phyloP scores from a whole-genome alignment of 306 rosid genomes.

The Parietaria judaica region DNA sequence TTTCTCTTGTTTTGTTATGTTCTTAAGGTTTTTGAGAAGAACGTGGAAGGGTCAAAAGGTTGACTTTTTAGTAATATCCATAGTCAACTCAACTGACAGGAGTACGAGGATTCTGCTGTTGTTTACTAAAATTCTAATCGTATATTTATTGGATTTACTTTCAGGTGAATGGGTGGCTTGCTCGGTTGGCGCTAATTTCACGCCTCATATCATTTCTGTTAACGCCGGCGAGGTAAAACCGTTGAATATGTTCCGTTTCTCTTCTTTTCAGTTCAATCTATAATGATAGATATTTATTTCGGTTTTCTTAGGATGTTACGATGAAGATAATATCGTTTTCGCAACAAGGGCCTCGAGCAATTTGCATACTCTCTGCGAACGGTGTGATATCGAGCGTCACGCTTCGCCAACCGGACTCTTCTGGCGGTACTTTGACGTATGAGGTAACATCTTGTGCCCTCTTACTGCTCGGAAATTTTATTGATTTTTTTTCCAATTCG shows the following conservation, averaged over 20 bases:
- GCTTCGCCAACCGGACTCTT: slow-evolving; percentile 89
- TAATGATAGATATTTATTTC: not conserved
- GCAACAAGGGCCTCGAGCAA: slow-evolving; percentile 91
- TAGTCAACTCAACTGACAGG: not conserved
- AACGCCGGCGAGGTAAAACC: slow-evolving; percentile 77
- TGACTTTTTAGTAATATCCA: not conserved
- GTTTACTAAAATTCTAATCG: not conserved
- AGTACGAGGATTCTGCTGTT: not conserved
- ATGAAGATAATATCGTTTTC: slow-evolving; percentile 98
- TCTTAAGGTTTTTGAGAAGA: no score
- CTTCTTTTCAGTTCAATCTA: not conserved
- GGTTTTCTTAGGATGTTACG: slow-evolving; percentile 58
- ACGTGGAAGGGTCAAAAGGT: not conserved
- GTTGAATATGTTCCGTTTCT: not conserved
- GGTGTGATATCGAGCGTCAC: slow-evolving; percentile 92
- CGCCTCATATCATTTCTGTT: slow-evolving; percentile 88
- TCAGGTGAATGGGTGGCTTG: slow-evolving; percentile 86
- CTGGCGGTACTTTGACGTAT: slow-evolving; percentile 77
- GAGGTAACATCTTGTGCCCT: slow-evolving; percentile 37
- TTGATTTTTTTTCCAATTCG: no score
- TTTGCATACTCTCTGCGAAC: slow-evolving; percentile 86
- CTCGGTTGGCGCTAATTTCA: slow-evolving; percentile 87
- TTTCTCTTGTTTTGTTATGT: no score
- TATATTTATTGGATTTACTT: not conserved
- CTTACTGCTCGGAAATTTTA: no score